phyloP scores from a whole-genome alignment of 2,329 filamentous ascomycete genomes.

The Diaporthe citrichinensis region DNA sequence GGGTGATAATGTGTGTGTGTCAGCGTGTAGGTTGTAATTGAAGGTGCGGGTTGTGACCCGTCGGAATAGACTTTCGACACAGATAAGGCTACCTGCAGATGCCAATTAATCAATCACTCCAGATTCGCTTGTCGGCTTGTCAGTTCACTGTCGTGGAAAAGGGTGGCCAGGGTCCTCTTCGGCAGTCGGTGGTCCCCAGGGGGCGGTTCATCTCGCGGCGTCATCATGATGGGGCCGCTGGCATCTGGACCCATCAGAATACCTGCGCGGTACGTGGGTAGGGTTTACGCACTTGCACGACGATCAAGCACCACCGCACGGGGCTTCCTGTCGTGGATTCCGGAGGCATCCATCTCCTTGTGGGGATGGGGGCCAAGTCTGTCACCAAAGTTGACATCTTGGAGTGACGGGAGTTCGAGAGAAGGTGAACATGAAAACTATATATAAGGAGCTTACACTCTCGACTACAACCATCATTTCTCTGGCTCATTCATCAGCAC shows the following conservation, averaged over 20 bases:
- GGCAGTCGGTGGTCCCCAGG: constrained; percentile 18
- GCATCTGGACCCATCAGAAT: constrained; percentile 2
- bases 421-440: not conserved
- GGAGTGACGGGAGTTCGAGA: not conserved
- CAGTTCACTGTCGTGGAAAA: not conserved
- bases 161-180: not conserved
- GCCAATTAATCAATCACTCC: not conserved
- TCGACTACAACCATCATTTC: not conserved
- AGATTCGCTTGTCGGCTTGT: constrained; percentile 2
- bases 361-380: not conserved
- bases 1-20: not conserved
- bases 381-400: not conserved
- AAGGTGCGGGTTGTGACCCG: not conserved
- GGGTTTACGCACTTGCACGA: constrained; percentile 4
- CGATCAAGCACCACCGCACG: constrained; percentile 5
- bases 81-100: not conserved
- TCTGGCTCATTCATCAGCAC: not conserved
- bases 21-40: not conserved
- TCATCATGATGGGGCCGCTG: constrained; percentile 11
- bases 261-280: constrained; percentile 14
- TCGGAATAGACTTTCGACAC: not conserved
- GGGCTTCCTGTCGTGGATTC: not conserved
- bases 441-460: not conserved
- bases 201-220: constrained; percentile 4
- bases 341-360: not conserved